phyloP scores from a whole-genome alignment of 2,329 filamentous ascomycete genomes.

The Hymenoscyphus repandus region DNA sequence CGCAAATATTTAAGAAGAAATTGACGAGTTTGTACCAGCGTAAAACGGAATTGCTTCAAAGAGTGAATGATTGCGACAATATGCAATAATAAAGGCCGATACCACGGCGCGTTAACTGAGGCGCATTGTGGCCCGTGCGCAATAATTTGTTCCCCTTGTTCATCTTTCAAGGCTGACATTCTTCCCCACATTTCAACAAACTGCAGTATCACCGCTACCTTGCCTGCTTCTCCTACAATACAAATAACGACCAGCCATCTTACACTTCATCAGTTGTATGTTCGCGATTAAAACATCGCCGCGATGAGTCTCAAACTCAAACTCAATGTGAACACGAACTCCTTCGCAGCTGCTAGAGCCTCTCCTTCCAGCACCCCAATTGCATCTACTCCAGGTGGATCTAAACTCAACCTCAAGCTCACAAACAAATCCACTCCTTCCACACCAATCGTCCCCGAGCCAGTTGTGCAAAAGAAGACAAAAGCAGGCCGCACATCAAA shows the following conservation, averaged over 20 bases:
- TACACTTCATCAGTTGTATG: neutral
- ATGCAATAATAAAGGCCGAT: neutral
- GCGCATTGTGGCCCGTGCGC: neutral
- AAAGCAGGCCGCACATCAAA: slow-evolving; percentile 57
- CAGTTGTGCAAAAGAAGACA: slow-evolving; percentile 39
- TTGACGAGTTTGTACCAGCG: neutral
- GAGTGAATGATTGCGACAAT: neutral
- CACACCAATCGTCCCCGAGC: slow-evolving; percentile 17
- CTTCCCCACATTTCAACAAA: neutral
- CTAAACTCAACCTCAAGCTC: slow-evolving; percentile 29
- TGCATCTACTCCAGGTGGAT: slow-evolving; percentile 19
- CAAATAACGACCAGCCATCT: neutral
- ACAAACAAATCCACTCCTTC: slow-evolving; percentile 22
- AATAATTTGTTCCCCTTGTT: neutral
- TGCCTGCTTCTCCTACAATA: neutral
- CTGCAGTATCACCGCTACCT: neutral
- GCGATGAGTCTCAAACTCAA: slow-evolving; percentile 29
- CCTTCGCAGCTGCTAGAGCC: neutral
- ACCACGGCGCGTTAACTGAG: neutral
- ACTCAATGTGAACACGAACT: slow-evolving; percentile 19
- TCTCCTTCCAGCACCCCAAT: slow-evolving; percentile 18
- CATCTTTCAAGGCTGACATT: neutral
- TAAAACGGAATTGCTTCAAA: neutral
- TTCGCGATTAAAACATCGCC: neutral
- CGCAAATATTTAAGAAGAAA: neutral